Percentiles rank a stretch among this genome's conserved stretches.
These are phyloP conservation scores for Neurospora cerealis DNA, from an alignment of 495 filamentous ascomycete genomes.

Conservation along the genomic window DNA sequence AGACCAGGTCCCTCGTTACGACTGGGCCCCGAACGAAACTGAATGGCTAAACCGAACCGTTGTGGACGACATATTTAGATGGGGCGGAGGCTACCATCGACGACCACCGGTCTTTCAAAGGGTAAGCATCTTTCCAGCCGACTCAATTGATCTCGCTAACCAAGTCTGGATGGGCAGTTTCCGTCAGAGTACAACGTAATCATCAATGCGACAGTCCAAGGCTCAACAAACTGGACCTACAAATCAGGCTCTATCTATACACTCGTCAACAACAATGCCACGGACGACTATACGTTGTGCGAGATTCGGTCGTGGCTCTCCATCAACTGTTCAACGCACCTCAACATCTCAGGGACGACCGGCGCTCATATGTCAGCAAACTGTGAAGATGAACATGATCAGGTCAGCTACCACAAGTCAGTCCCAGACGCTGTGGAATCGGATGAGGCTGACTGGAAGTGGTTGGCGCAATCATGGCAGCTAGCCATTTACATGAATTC, in stretches of 20 bases:
- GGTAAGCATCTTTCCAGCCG: slow-evolving; percentile 14
- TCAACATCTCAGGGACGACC: slow-evolving; percentile 44
- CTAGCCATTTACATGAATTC: slow-evolving; percentile 46
- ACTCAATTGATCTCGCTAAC: background rate
- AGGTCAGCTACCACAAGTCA: slow-evolving; percentile 38
- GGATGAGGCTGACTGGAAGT: slow-evolving; percentile 44
- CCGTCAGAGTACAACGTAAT: slow-evolving; percentile 57
- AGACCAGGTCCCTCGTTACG: slow-evolving; percentile 14
- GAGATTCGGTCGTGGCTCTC: slow-evolving; percentile 47
- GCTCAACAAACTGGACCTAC: slow-evolving; percentile 5
- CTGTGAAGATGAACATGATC: slow-evolving; percentile 47
- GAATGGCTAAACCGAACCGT: slow-evolving; percentile 46
- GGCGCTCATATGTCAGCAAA: slow-evolving; percentile 43
- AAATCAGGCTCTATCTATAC: slow-evolving; percentile 49
- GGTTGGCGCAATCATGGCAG: slow-evolving; percentile 48
- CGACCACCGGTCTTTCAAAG: slow-evolving; percentile 55
- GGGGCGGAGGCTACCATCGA: slow-evolving; percentile 39
- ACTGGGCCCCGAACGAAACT: slow-evolving; percentile 8
- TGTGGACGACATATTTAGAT: slow-evolving; percentile 61
- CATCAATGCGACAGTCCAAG: slow-evolving; percentile 35
- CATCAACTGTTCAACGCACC: slow-evolving; percentile 51
- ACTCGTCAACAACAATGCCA: slow-evolving; percentile 40
- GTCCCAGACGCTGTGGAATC: slow-evolving; percentile 22
- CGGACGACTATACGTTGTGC: slow-evolving; percentile 50
- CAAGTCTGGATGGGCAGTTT: slow-evolving; percentile 14